Base-by-base conservation (phyloP, 495 filamentous ascomycete genomes). In the Lophiotrema nucula region DNA sequence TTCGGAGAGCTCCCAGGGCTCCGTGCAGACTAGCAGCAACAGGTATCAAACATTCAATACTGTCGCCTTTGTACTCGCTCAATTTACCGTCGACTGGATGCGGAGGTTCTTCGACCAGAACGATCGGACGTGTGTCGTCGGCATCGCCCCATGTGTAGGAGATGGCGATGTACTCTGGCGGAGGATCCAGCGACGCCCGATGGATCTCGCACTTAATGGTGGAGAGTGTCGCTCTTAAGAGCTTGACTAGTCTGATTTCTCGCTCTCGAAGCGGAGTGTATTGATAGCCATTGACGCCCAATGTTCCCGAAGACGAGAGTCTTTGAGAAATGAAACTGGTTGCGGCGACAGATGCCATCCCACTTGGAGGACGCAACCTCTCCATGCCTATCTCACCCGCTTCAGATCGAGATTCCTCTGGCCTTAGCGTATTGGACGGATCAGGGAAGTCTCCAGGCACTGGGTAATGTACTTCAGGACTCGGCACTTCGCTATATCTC, bases 81-180 rank as follows among this genome's bases (percentile, higher is more conserved):
- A 15, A 8, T 35, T 15, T 35, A 35, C 31, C 31, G 8, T 35
- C 31, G 31, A 35, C 31, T 35, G 31, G 31, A n/a, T n/a, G n/a
- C n/a, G n/a, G n/a, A 35, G 31, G 8, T 8, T 8, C 31, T 35
- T 15, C 31, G 31, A 35, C 53, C 41, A 71, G 46, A 8, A 38
- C 19, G 25, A 71, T 64, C 15, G 24, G 46, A 13, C 33, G 49
- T 19, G 47, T 63, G 49, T 68, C 62, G 25, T 61, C 69, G 11
- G 56, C 37, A 53, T 52, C 56, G 2, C 50, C 57, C 57, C 57
- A 61, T 4, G 42, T 28, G 26, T 61, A 61, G 4, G 57, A 61
- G 10, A 60, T 53, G n/a, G 56, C 49, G 16, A 28, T 23, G 26
- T 56, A 56, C n/a, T 37, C 10, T n/a, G 53, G 53, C 6, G 41